Conservation (phyloP, 1,139 yeast species). For the Dujonia santamariae region DNA sequence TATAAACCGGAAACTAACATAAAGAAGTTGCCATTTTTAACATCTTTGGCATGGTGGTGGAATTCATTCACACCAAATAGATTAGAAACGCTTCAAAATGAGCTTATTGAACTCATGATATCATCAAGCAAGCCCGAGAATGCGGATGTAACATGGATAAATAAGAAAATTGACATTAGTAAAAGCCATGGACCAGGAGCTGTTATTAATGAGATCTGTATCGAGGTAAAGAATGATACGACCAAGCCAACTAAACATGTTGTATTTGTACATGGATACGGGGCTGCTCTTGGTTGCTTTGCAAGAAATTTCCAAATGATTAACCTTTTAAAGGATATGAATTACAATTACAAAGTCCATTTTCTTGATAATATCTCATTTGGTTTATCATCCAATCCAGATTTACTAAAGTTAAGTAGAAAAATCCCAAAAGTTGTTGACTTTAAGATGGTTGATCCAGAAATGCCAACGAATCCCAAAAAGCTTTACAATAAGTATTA, state of each 20-base stretch:
- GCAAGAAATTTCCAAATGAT: slow-evolving; percentile 65
- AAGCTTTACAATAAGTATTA: slow-evolving; percentile 40
- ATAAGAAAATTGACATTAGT: slow-evolving; percentile 19
- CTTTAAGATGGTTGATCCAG: slow-evolving; percentile 28
- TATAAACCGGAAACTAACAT: slow-evolving; percentile 14
- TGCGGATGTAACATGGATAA: slow-evolving; percentile 17
- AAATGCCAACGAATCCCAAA: slow-evolving; percentile 27
- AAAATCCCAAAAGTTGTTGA: slow-evolving; percentile 28
- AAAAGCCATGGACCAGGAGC: slow-evolving; percentile 23
- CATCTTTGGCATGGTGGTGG: slow-evolving; percentile 24
- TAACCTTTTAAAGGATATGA: slow-evolving; percentile 36
- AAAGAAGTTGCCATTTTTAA: slow-evolving; percentile 15
- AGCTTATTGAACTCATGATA: slow-evolving; percentile 36
- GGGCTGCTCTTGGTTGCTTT: slow-evolving; percentile 84
- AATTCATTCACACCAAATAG: slow-evolving; percentile 27
- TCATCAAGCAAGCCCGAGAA: slow-evolving; percentile 22
- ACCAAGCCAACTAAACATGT: slow-evolving; percentile 34
- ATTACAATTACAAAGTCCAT: slow-evolving; percentile 52
- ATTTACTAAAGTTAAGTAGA: slow-evolving; percentile 15
- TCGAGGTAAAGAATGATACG: slow-evolving; percentile 24
- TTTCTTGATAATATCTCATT: slow-evolving; percentile 83
- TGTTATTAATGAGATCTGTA: slow-evolving; percentile 37
- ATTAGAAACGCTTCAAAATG: slow-evolving; percentile 30
- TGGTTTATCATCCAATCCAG: slow-evolving; percentile 73
- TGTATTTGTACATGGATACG: slow-evolving; percentile 87